phyloP scores from a whole-genome alignment of 352 stramenopile species.

The Globisporangium canariense region DNA sequence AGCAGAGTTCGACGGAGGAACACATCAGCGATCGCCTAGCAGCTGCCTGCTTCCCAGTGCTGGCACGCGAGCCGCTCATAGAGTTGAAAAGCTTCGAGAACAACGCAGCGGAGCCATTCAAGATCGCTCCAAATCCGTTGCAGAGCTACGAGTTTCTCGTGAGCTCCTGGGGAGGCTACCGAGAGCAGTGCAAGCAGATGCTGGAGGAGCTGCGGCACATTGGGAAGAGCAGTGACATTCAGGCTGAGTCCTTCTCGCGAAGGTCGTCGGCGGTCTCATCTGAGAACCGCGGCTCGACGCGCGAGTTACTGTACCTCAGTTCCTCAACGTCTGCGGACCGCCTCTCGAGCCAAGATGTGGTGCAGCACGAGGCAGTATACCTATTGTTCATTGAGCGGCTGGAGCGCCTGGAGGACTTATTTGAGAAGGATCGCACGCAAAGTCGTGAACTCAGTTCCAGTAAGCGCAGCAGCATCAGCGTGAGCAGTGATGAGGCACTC shows the following conservation, averaged over 20 bases:
- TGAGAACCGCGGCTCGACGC: conserved; percentile 10
- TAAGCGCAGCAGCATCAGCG: conserved; percentile 22
- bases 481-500: conserved; percentile 19
- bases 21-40: conserved; percentile 62
- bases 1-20: conserved; percentile 15
- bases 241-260: conserved; percentile 37
- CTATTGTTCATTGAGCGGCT: conserved; percentile 53
- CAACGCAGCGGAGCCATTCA: conserved; percentile 31
- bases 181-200: conserved; percentile 36
- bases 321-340: conserved; percentile 34
- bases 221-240: conserved; percentile 64
- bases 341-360: conserved; percentile 68
- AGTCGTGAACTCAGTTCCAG: not conserved
- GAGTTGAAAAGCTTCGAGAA: conserved; percentile 43
- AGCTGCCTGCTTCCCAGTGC: conserved; percentile 52
- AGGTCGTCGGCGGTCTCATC: conserved; percentile 11
- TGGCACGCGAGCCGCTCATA: conserved; percentile 41
- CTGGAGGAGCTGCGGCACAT: conserved; percentile 57
- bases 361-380: conserved; percentile 56
- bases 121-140: conserved; percentile 28
- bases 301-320: conserved; percentile 50
- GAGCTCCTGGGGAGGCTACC: conserved; percentile 55
- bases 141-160: conserved; percentile 58
- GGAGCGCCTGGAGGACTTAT: conserved; percentile 35
- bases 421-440: conserved; percentile 6